phyloP scores from a whole-genome alignment of 164 flowering plant species.

The Vitis rupestris region DNA sequence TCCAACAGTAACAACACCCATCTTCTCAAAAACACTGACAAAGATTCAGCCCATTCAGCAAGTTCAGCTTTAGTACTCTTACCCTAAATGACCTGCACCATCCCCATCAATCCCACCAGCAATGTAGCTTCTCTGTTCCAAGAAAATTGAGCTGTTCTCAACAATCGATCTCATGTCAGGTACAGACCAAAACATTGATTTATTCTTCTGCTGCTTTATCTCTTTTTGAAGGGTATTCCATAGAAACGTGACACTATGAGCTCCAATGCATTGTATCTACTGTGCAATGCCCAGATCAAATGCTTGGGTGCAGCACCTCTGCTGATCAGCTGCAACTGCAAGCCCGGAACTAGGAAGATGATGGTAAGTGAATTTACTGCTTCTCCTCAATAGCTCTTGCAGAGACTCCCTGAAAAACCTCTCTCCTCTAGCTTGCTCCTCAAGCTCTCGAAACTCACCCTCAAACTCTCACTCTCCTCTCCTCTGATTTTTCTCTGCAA shows the following conservation, averaged over 20 bases:
- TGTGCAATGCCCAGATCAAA: not conserved
- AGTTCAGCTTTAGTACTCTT: constrained; percentile 2
- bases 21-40: constrained; percentile 19
- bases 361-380: no score
- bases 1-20: constrained; percentile 73
- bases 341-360: no score
- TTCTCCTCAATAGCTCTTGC: no score
- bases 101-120: constrained; percentile 8
- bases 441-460: no score
- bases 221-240: not conserved
- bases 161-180: constrained; percentile 3
- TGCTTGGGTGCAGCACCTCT: no score
- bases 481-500: no score
- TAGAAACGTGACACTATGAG: not conserved
- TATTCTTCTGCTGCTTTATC: not conserved
- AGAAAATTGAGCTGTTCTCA: constrained; percentile 4
- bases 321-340: no score
- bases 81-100: not conserved
- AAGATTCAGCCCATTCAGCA: not conserved
- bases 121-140: not conserved
- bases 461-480: no score
- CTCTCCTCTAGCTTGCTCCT: no score
- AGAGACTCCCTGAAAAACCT: no score
- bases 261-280: not conserved
- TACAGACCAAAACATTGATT: not conserved